Base-by-base conservation (phyloP, 2,329 filamentous ascomycete genomes). In the Penicillium sp. region DNA sequence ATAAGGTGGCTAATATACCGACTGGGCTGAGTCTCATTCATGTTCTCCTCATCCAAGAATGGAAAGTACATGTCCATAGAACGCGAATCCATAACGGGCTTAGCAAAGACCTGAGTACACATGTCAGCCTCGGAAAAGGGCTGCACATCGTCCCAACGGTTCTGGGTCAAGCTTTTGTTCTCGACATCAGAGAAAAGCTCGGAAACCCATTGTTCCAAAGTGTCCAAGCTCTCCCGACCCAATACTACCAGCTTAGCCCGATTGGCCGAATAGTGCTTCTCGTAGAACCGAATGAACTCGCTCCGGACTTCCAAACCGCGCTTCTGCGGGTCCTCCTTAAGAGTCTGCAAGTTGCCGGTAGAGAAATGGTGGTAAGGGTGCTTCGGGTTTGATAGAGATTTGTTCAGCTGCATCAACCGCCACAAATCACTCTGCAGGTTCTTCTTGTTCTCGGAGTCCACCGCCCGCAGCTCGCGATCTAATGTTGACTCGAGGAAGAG, bases 381-480 rank as follows among this genome's bases (percentile, higher is more conserved):
- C 14, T 88, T 86, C 3, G 90, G 88, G 73, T 93, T 96, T 2
- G 91, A 91, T n/a, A 95, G 78, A 3, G 89, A 89, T 78, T 96
- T 96, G 71, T 91, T 90, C 24, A 97, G 82, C 76, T 97, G 93
- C 68, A 93, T 87, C 61, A 96, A 78, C 16, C 93, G 86, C 91
- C 93, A 96, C 55, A 85, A 84, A 69, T 97, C 93, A 71, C 86
- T 93, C 76, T 97, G 93, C 49, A 97, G 79, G 66, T 97, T 97
- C 83, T 97, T 97, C 83, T 96, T 96, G 78, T 97, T 96, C 75
- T 97, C 93, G 5, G 92, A 96, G 70, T 97, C 92, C 21, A 97
- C 93, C 1, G 93, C 93, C 63, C 84, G 87, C 60, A 97, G 81
- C 76, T 97, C 93, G 49, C 93, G 85, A 67, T 97, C 93, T 49